Conservation (phyloP, 176 grass and related monocot genomes). For the Tillandsia fasciculata region DNA sequence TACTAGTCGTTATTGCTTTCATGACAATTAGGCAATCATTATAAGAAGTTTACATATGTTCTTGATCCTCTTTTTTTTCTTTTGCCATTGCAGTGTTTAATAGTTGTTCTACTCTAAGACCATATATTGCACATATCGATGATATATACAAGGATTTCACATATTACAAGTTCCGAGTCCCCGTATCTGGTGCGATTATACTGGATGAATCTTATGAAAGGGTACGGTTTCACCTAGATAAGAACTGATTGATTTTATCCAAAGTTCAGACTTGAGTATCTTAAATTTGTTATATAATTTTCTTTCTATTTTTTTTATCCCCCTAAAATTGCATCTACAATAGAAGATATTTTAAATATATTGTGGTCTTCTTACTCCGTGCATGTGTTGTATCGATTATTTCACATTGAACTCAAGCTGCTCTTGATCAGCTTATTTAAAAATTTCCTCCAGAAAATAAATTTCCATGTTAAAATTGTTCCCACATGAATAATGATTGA, state of each 20-base stretch:
- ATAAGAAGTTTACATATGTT: neutral
- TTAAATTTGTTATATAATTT: too few species aligned
- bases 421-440: too few species aligned
- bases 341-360: too few species aligned
- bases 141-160: constrained; percentile 95
- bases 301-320: too few species aligned
- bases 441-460: too few species aligned
- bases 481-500: too few species aligned
- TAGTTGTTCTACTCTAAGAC: constrained; percentile 77
- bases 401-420: neutral
- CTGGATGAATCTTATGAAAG: constrained; percentile 80
- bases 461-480: too few species aligned
- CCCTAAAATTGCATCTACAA: too few species aligned
- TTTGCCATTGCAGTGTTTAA: constrained; percentile 58
- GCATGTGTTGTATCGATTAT: neutral
- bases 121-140: constrained; percentile 82
- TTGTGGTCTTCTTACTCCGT: too few species aligned
- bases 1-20: too few species aligned
- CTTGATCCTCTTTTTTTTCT: neutral
- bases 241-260: neutral
- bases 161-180: constrained; percentile 84
- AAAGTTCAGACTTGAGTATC: too few species aligned
- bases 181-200: constrained; percentile 85
- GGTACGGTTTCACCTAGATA: constrained; percentile 31
- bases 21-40: too few species aligned